Percentiles rank a stretch among this genome's conserved stretches.
Conservation (phyloP, 2,329 filamentous ascomycete species). For the Fusarium marasasianum region DNA sequence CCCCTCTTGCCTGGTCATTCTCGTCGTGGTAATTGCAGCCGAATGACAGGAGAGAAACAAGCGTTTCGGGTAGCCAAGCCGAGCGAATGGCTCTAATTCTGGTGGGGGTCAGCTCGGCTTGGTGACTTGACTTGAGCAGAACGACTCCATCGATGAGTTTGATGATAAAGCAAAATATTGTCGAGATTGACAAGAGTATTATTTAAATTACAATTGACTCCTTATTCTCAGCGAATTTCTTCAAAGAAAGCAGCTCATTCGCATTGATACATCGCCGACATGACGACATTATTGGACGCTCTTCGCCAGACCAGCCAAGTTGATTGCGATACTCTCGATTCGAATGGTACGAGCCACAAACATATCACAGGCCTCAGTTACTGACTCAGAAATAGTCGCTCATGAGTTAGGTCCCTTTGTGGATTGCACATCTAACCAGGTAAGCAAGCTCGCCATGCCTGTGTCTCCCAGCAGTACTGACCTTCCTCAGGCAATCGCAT, state of each 20-base stretch:
- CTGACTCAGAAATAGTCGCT: slow-evolving; percentile 42
- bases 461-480: not conserved
- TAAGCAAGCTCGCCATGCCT: not conserved
- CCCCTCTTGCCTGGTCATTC: not conserved
- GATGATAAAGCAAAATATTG: not conserved
- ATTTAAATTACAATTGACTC: slow-evolving; percentile 2
- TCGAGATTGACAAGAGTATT: not conserved
- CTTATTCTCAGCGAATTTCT: not conserved
- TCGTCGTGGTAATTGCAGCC: slow-evolving; percentile 22
- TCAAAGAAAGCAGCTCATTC: not conserved
- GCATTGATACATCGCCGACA: not conserved
- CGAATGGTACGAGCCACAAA: slow-evolving; percentile 37
- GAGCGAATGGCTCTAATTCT: slow-evolving; percentile 17
- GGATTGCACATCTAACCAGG: slow-evolving; percentile 52
- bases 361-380: not conserved
- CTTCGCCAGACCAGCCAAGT: slow-evolving; percentile 44
- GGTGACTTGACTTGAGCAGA: slow-evolving; percentile 1
- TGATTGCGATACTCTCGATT: slow-evolving; percentile 51
- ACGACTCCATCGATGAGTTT: not conserved
- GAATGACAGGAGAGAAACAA: slow-evolving; percentile 16
- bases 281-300: slow-evolving; percentile 42
- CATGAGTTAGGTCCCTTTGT: slow-evolving; percentile 46
- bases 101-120: slow-evolving; percentile 15
- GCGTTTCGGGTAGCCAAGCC: slow-evolving; percentile 25
- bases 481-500: slow-evolving; percentile 46